phyloP scores from a whole-genome alignment of 2,329 filamentous ascomycete species.

The Cladophialophora exuberans region DNA sequence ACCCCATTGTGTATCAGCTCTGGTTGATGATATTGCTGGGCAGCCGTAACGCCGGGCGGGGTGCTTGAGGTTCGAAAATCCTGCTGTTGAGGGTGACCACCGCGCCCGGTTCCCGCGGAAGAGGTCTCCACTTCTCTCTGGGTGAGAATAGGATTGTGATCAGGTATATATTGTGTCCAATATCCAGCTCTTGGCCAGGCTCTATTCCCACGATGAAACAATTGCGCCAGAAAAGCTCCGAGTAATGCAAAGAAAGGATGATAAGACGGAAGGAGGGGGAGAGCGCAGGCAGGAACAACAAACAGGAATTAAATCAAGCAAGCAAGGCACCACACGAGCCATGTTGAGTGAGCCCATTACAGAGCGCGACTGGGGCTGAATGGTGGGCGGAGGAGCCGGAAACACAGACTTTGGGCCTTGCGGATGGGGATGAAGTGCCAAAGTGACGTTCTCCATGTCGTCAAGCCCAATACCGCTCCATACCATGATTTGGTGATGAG shows the following conservation, averaged over 20 bases:
- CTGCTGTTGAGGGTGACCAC: not conserved
- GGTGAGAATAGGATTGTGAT: too few species aligned
- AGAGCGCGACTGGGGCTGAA: not conserved
- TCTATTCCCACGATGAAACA: too few species aligned
- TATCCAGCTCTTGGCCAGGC: too few species aligned
- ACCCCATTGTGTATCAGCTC: constrained; percentile 7
- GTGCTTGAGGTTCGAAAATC: not conserved
- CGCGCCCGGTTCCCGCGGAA: not conserved
- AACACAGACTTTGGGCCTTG: not conserved
- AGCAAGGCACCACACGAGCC: not conserved
- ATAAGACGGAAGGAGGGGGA: too few species aligned
- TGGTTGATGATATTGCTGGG: not conserved
- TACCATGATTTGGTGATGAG: constrained; percentile 3
- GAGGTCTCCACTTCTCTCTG: too few species aligned
- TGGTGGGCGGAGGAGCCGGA: constrained; percentile 6
- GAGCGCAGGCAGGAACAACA: not conserved
- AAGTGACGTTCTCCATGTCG: not conserved
- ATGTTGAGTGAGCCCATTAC: not conserved
- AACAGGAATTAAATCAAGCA: too few species aligned
- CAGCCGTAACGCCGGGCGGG: not conserved
- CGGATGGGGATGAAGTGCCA: not conserved
- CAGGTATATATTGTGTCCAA: too few species aligned
- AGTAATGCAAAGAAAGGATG: too few species aligned
- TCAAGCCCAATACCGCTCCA: constrained; percentile 7
- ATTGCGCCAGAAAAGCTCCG: too few species aligned